Percentiles rank a stretch among this genome's conserved stretches.
These are phyloP conservation scores for Yamadazyma pseudoaaseri DNA, from an alignment of 1,139 yeast species.

Conservation along the genomic window DNA sequence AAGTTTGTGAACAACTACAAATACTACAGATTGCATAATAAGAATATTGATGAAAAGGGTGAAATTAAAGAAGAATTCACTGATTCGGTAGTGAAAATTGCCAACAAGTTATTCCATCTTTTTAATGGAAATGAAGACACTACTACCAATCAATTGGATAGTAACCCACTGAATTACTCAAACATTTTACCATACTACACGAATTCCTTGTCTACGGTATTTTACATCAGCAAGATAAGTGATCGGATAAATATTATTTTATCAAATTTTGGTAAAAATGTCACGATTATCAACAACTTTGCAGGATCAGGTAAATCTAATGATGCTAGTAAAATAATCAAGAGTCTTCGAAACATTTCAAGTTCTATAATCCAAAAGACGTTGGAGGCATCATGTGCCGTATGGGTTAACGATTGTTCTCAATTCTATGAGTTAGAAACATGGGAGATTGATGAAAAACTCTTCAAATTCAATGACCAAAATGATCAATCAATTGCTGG, in stretches of 20 bases:
- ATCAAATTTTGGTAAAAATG: slow-evolving; percentile 32
- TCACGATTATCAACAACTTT: slow-evolving; percentile 35
- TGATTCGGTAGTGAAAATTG: slow-evolving; percentile 25
- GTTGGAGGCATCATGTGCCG: slow-evolving; percentile 44
- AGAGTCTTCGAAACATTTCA: slow-evolving; percentile 33
- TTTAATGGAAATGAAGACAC: slow-evolving; percentile 30
- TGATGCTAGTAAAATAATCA: slow-evolving; percentile 40
- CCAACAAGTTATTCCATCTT: slow-evolving; percentile 26
- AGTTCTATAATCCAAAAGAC: slow-evolving; percentile 36
- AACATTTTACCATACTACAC: slow-evolving; percentile 42
- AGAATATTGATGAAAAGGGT: slow-evolving; percentile 32
- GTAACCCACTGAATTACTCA: slow-evolving; percentile 35
- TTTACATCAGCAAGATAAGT: slow-evolving; percentile 34
- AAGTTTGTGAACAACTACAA: slow-evolving; percentile 40
- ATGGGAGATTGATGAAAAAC: slow-evolving; percentile 34
- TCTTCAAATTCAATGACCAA: slow-evolving; percentile 4
- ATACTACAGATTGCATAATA: slow-evolving; percentile 26
- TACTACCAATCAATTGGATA: slow-evolving; percentile 32
- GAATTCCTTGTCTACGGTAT: slow-evolving; percentile 42
- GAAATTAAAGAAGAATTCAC: slow-evolving; percentile 28
- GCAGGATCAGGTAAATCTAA: slow-evolving; percentile 21
- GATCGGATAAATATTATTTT: slow-evolving; percentile 29
- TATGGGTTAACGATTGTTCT: slow-evolving; percentile 49
- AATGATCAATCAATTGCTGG: neutral
- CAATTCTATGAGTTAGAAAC: slow-evolving; percentile 46